Evolutionary conservation across 2,329 filamentous ascomycete species (phyloP).

Genomic region (Paracamarosporium sp.): DNA sequence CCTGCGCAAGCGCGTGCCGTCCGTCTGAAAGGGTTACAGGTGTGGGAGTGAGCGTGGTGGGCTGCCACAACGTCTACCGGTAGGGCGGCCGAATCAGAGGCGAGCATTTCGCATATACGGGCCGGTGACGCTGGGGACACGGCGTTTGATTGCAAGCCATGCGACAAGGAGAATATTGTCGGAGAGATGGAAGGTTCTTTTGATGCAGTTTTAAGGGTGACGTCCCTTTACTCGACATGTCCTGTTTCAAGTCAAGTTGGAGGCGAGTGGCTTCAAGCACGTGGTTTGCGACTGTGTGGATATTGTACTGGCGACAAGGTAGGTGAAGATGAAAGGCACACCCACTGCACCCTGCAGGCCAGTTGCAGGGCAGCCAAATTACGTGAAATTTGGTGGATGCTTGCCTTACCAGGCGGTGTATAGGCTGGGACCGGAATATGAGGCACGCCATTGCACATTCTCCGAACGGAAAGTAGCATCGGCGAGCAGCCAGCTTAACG

Average conservation of each 20-base stretch:
- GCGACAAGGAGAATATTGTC: conserved; percentile 7
- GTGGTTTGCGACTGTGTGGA: not conserved
- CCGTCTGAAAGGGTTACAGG: conserved; percentile 24
- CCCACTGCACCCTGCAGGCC: not conserved
- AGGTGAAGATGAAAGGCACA: not conserved
- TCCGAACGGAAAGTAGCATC: not conserved
- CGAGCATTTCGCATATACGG: conserved; percentile 29
- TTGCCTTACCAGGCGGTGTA: not conserved
- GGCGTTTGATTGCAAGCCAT: conserved; percentile 23
- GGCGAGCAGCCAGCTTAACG: not conserved
- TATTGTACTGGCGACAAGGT: not conserved
- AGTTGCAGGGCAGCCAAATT: not conserved
- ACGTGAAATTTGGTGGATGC: not conserved
- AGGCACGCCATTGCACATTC: not conserved
- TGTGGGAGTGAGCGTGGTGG: conserved; percentile 19
- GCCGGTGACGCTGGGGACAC: conserved; percentile 26
- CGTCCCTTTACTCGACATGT: not conserved
- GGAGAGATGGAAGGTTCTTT: conserved; percentile 2
- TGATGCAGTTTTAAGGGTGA: not conserved
- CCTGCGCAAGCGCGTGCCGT: conserved; percentile 25
- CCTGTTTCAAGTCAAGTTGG: conserved; percentile 6
- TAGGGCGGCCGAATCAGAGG: conserved; percentile 28
- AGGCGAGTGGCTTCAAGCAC: not conserved
- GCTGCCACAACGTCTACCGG: conserved; percentile 19
- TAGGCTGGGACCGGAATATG: conserved; percentile 3